Evolutionary conservation across 2,329 filamentous ascomycete genomes (phyloP), one percentile per base, ranked within the genome.

Genomic region (Dactylonectria macrodidyma): DNA sequence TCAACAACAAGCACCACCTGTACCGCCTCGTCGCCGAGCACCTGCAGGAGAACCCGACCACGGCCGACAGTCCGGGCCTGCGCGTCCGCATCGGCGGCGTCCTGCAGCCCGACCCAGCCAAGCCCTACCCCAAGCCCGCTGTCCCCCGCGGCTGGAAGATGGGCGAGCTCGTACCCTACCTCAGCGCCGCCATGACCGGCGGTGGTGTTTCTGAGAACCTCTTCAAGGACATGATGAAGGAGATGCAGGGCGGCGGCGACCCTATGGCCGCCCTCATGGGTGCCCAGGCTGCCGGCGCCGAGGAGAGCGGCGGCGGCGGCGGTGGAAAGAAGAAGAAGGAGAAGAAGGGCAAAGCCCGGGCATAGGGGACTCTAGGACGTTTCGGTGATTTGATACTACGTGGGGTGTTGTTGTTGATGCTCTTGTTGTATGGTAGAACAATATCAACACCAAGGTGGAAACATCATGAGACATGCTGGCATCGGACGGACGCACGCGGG

Each of bases 181-280:
- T 97, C 78, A 97, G 93, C 70, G 91, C 95, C 1, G 96, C 95
- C 19, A 88, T 98, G 82, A 96, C 93, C 61, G 96, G 96, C 9
- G 96, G 96, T 11, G 96, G 96, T 41, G 94, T 98, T 11, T 95
- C 91, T 69, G 96, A 99, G 81, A 97, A 98, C 78, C 90, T 98
- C 69, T 91, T 98, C 77, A 94, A 96, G 85, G 95, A 98, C 74
- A 97, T 98, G 87, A 97, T 98, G 95, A 92, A 91, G 77, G 94
- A 97, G 84, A 97, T 98, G 94, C 85, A 87, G 76, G 81, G 81
- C 3, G 83, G 81, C 2, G 85, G 82, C 0, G 84, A 86, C 47
- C 82, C 81, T 8, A 84, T 85, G 84, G 76, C 80, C 8, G 83
- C 82, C 44, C 69, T 83, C 63, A 83, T 84, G 82, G 82, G 79